Percentiles rank a stretch among this genome's conserved stretches.
Evolutionary conservation across 106 monocot species (phyloP).

Genomic region (Dendrobium huoshanense): DNA sequence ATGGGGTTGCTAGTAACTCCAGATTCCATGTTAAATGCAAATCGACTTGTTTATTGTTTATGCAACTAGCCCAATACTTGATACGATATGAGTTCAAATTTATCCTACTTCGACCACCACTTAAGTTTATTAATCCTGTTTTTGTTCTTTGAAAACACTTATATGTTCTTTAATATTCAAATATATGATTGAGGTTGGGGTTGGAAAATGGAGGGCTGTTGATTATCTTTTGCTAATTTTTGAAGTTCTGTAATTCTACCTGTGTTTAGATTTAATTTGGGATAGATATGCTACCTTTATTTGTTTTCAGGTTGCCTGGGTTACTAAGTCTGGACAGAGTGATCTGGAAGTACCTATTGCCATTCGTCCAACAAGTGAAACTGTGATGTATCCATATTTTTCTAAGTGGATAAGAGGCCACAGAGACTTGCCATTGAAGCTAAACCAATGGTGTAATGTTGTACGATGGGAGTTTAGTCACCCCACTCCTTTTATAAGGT

Average conservation of each 20-base stretch:
- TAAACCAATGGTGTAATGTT: constrained; percentile 96
- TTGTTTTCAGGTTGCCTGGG: constrained; percentile 81
- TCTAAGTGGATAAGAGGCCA: constrained; percentile 91
- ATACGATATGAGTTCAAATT: neutral
- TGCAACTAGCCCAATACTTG: neutral
- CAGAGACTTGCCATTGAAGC: constrained; percentile 80
- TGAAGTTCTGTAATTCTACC: neutral
- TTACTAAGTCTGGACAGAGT: constrained; percentile 83
- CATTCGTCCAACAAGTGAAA: constrained; percentile 90
- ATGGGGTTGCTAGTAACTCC: neutral
- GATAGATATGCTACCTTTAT: neutral
- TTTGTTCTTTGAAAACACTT: neutral
- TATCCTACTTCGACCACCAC: neutral
- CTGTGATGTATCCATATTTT: constrained; percentile 89
- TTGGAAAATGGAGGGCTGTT: neutral
- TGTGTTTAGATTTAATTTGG: neutral
- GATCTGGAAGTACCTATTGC: constrained; percentile 88
- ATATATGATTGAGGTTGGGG: neutral
- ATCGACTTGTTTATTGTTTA: neutral
- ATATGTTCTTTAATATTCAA: neutral
- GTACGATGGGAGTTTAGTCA: constrained; percentile 92
- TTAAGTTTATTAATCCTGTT: neutral
- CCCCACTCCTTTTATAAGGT: constrained; percentile 95
- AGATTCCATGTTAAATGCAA: neutral
- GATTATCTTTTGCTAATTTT: neutral